These are phyloP conservation scores for Magnusiomyces sp. DNA, from an alignment of 1,139 yeast genomes.

Conservation along the genomic window DNA sequence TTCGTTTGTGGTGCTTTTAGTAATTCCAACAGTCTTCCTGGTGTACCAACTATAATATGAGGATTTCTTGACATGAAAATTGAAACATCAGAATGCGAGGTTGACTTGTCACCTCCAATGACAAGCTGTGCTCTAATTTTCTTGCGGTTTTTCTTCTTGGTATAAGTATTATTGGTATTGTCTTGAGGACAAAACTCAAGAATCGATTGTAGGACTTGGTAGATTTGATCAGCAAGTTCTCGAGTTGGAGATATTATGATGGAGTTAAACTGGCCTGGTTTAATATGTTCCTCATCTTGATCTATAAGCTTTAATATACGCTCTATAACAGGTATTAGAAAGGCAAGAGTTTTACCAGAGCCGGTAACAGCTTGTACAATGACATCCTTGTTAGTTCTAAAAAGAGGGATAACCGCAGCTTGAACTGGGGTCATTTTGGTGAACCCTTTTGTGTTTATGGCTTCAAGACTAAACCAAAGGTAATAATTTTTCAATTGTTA, in stretches of 20 bases:
- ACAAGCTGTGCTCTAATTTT: constrained; percentile 57
- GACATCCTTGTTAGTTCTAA: constrained; percentile 85
- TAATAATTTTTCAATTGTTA: not conserved
- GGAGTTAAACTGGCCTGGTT: constrained; percentile 56
- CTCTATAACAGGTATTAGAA: constrained; percentile 75
- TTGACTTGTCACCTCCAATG: constrained; percentile 61
- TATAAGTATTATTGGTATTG: constrained; percentile 13
- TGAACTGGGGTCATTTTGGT: constrained; percentile 93
- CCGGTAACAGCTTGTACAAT: constrained; percentile 96
- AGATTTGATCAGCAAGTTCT: constrained; percentile 82
- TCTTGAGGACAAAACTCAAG: constrained; percentile 53
- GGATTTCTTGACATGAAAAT: constrained; percentile 47
- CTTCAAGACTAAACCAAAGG: constrained; percentile 36
- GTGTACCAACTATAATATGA: constrained; percentile 81
- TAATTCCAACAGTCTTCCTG: constrained; percentile 81
- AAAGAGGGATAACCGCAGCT: constrained; percentile 86
- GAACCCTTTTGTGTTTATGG: constrained; percentile 66
- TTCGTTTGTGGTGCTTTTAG: constrained; percentile 36
- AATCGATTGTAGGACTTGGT: constrained; percentile 52
- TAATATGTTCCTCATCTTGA: constrained; percentile 15
- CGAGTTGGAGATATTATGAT: constrained; percentile 82
- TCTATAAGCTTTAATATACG: constrained; percentile 34
- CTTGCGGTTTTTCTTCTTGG: constrained; percentile 13
- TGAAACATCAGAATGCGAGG: constrained; percentile 66
- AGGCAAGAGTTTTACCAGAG: constrained; percentile 89